Base-by-base conservation (phyloP, 1,284 basidiomycete species). In the Spongiforma sp. region DNA sequence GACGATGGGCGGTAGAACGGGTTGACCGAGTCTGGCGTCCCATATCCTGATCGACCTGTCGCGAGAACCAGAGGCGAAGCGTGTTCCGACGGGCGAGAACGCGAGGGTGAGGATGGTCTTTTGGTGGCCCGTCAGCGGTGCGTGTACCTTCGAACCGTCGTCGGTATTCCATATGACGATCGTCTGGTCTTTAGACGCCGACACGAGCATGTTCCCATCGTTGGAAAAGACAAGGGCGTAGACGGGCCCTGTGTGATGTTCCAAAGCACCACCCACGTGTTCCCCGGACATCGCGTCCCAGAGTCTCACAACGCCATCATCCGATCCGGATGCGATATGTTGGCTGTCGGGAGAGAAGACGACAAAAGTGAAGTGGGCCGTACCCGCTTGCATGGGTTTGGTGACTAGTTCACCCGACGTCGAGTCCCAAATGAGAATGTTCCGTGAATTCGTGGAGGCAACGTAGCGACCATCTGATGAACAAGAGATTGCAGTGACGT, bases 51-150 rank as follows among this genome's bases (percentile, higher is more conserved):
- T 71, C 15, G 70, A 66, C 41, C 62, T 63, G 24, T 77, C 77
- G 17, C 74, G 63, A 5, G 77, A 75, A 30, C 74, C 77, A 19
- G 77, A 78, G 6, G 69, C 74, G 54, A 79, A 73, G 14, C 57
- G 66, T 33, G 46, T 62, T 5, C 64, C 71, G 19, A 62, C 39
- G 0, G 74, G 75, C 1, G 74, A 78, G 60, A 74, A 79, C 0
- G 73, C 66, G 6, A 76, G 66, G 6, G 72, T 54, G 21, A 78
- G 67, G 41, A 75, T 32, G 4, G 67, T 52, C 59, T 75, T 78
- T 50, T 59, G 54, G 15, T 75, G 76, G 39, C 69, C 75, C 11
- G 17, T 64, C 28, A 77, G 43, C 0, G 74, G 71, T 14, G 52
- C 30, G 39, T 71, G 67, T 4, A 62, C 12, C 62, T 66, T 61